phyloP scores from a whole-genome alignment of 257 asterid genomes.

The Euphrasia confusa region DNA sequence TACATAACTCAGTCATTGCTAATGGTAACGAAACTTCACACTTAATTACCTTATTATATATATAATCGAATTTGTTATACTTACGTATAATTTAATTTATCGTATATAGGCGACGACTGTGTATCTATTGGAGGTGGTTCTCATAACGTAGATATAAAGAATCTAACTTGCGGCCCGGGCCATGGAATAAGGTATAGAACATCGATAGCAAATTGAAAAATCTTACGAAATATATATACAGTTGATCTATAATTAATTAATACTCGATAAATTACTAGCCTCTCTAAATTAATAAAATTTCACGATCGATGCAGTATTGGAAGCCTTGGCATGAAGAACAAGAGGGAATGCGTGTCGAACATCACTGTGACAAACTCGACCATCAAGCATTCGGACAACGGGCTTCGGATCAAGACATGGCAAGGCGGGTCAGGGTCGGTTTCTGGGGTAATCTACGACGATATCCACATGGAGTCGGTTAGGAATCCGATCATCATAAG shows the following conservation, averaged over 20 bases:
- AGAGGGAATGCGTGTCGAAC: slow-evolving; percentile 74
- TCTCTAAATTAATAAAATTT: too few relatives aligned
- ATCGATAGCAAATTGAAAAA: too few relatives aligned
- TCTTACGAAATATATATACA: too few relatives aligned
- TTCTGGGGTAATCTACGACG: slow-evolving; percentile 43
- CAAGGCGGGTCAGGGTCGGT: slow-evolving; percentile 91
- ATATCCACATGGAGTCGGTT: slow-evolving; percentile 76
- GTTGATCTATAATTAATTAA: too few relatives aligned
- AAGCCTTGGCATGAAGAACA: slow-evolving; percentile 67
- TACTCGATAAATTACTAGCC: too few relatives aligned
- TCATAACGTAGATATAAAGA: slow-evolving; percentile 67
- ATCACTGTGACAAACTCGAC: slow-evolving; percentile 62
- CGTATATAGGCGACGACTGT: slow-evolving; percentile 78
- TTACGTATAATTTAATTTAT: too few relatives aligned
- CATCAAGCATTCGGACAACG: slow-evolving; percentile 83
- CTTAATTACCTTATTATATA: neutral
- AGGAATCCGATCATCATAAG: slow-evolving; percentile 84
- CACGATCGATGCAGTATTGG: slow-evolving; percentile 58
- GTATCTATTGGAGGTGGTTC: slow-evolving; percentile 93
- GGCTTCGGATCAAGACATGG: slow-evolving; percentile 92
- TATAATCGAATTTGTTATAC: too few relatives aligned
- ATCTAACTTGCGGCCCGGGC: slow-evolving; percentile 90
- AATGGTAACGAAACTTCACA: slow-evolving; percentile 43
- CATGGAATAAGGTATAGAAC: slow-evolving; percentile 85
- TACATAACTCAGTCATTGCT: slow-evolving; percentile 55